Evolutionary conservation across 2,329 filamentous ascomycete species (phyloP), one percentile per base, ranked within the genome.

Genomic region (Mariannaea elegans): DNA sequence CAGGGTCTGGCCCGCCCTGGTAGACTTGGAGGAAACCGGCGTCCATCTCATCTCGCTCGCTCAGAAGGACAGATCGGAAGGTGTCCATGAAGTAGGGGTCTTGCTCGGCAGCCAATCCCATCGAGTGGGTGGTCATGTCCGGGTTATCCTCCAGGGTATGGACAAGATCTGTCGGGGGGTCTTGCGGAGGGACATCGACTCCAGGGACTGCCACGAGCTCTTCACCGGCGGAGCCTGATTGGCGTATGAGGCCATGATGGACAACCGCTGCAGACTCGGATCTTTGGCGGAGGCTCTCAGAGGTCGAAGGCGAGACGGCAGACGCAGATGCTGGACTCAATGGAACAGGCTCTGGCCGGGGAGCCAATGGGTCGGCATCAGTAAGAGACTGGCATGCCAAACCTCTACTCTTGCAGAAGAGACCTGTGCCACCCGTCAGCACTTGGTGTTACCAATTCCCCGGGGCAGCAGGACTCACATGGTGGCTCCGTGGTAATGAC

Each of bases 81-180:
- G 79, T 80, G 34, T 78, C 77, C 4, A 83, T 72, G 8, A 82
- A 73, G 61, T 80, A 75, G 2, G 79, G 75, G 53, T 82, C 81
- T 62, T 83, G 81, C 66, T 83, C 80, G 9, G 75, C 77, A 2
- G 78, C 73, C 13, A 77, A 72, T 0, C 80, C 81, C 71, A 82
- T 77, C 12, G 73, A 79, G 64, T 82, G 80, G 12, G 80, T 77
- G 2, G 80, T 81, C 16, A 73, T 66, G 52, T 76, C 74, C 16
- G 72, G 66, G 13, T 75, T 76, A 58, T 82, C 79, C 58, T 82
- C 80, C 7, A 82, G 72, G 1, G 77, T 77, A 18, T 76, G 70
- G 3, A 71, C 63, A 18, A 65, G 1, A 61, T 63, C 3, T 47
- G 59, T 8, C 56, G 54, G 45, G 62, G 47, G 49, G 45, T 21